Conservation (phyloP, 352 stramenopile genomes). For the Globisporangium alternatum region DNA sequence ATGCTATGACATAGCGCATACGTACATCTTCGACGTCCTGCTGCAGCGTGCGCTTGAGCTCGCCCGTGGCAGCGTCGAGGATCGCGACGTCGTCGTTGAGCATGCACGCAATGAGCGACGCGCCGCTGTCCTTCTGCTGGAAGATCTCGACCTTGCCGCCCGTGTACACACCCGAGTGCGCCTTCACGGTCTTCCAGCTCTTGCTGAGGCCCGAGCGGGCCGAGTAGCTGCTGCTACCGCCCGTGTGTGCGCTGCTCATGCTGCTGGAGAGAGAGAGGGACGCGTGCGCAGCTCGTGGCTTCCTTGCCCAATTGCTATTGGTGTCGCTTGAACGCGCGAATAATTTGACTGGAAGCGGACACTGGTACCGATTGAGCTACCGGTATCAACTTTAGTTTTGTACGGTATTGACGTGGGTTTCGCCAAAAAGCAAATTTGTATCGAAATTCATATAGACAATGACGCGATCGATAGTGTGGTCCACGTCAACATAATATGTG, state of each 20-base stretch:
- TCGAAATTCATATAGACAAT: no score
- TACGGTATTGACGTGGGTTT: no score
- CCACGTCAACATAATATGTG: no score
- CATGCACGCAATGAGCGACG: slow-evolving; percentile 65
- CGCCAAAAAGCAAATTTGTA: no score
- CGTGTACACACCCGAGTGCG: slow-evolving; percentile 78
- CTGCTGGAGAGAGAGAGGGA: no score
- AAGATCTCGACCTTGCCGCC: slow-evolving; percentile 79
- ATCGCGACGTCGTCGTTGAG: slow-evolving; percentile 83
- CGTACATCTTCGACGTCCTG: slow-evolving; percentile 60
- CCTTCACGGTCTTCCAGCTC: slow-evolving; percentile 74
- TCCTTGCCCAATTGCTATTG: no score
- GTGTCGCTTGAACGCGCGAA: no score
- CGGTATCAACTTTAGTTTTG: no score
- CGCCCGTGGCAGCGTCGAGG: slow-evolving; percentile 63
- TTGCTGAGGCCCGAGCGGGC: slow-evolving; percentile 69
- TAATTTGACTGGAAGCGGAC: no score
- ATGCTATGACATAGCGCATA: not conserved
- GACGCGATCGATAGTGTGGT: no score
- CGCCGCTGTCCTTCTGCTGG: slow-evolving; percentile 18
- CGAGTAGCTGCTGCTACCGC: slow-evolving; percentile 45
- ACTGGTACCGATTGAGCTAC: no score
- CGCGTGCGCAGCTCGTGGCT: no score
- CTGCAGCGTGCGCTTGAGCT: slow-evolving; percentile 72
- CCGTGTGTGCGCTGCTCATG: slow-evolving; percentile 14